Percentiles rank a stretch among this genome's conserved stretches.
Evolutionary conservation across 306 rosid genomes (phyloP).

Genomic region (Pyrus pyrifolia): DNA sequence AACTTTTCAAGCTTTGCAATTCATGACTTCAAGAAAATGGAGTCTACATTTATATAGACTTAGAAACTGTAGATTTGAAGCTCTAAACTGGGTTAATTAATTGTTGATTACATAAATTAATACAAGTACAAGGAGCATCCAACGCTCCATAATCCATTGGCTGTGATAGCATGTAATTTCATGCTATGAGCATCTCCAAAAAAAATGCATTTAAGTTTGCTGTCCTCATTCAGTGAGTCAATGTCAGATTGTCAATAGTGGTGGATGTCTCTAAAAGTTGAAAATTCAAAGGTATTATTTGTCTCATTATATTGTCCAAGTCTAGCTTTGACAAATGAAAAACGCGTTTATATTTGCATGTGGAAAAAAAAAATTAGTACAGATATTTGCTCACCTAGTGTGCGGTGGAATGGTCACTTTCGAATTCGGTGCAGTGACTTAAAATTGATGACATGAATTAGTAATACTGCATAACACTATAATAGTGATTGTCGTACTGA

Average conservation of each 20-base stretch:
- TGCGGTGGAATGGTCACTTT: too few species aligned
- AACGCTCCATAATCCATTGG: not conserved
- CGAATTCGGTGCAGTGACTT: rapidly evolving
- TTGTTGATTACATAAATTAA: not conserved
- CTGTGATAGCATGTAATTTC: not conserved
- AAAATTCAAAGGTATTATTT: too few species aligned
- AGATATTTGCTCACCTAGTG: too few species aligned
- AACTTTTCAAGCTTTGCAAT: not conserved
- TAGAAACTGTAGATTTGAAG: not conserved
- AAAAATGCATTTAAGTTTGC: too few species aligned
- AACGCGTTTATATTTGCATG: too few species aligned
- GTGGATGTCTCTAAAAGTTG: too few species aligned
- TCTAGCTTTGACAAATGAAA: too few species aligned
- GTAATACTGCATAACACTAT: too few species aligned
- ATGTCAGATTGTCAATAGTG: not conserved
- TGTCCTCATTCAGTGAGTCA: not conserved
- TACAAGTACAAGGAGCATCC: not conserved
- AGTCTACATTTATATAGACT: not conserved
- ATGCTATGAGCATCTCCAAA: not conserved
- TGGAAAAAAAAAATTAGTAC: too few species aligned
- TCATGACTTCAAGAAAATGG: not conserved
- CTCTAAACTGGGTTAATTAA: not conserved
- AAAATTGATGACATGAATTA: too few species aligned
- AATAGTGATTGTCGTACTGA: too few species aligned
- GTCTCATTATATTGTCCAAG: not conserved